These are phyloP conservation scores for Dioszegia hungarica DNA, from an alignment of 768 basidiomycete genomes.

Conservation along the genomic window DNA sequence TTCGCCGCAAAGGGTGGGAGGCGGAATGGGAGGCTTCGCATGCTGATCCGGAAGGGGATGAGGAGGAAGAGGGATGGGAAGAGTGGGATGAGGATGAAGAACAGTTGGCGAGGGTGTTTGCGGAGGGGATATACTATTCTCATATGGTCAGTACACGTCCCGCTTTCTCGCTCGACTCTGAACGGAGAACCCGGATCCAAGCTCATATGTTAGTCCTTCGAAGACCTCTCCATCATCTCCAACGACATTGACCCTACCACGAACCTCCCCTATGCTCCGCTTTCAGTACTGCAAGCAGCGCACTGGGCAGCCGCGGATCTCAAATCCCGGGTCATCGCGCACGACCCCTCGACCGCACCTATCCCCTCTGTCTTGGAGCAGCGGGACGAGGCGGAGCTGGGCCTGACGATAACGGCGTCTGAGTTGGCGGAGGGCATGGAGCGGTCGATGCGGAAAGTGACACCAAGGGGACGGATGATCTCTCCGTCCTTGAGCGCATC, in stretches of 20 bases:
- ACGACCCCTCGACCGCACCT: neutral
- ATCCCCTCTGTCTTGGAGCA: neutral
- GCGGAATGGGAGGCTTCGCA: conserved; percentile 17
- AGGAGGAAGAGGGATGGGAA: conserved; percentile 18
- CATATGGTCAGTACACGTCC: conserved; percentile 65
- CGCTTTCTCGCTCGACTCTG: no score
- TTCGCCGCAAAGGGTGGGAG: conserved; percentile 48
- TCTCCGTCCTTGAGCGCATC: conserved; percentile 1
- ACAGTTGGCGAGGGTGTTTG: conserved; percentile 67
- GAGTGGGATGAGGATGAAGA: conserved; percentile 54
- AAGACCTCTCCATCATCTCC: conserved; percentile 71
- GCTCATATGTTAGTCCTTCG: conserved; percentile 55
- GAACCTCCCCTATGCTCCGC: conserved; percentile 63
- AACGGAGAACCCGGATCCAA: neutral
- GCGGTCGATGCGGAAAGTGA: conserved; percentile 20
- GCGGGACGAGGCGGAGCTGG: conserved; percentile 55
- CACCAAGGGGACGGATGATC: conserved; percentile 31
- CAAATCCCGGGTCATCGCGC: conserved; percentile 25
- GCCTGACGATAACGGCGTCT: conserved; percentile 57
- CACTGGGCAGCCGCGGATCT: conserved; percentile 60
- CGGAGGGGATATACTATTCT: conserved; percentile 71
- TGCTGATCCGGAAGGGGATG: neutral
- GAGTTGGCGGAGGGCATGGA: conserved; percentile 52
- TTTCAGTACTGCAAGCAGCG: conserved; percentile 65
- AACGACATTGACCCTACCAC: conserved; percentile 70